phyloP scores from a whole-genome alignment of 2,329 filamentous ascomycete species.

The Diaporthe sp. region DNA sequence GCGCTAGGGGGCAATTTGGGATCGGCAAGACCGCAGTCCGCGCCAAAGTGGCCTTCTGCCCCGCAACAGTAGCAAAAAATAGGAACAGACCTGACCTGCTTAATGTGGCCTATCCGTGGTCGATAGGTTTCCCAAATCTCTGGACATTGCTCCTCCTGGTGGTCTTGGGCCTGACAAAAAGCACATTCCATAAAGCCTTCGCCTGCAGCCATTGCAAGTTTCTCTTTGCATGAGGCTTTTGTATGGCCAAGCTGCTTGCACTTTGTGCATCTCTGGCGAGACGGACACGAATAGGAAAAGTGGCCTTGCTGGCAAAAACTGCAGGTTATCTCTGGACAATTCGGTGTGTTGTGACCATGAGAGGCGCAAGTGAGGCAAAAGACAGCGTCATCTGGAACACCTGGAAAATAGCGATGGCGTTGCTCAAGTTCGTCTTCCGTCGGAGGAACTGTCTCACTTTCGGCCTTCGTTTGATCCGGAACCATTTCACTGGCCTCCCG shows the following conservation, averaged over 20 bases:
- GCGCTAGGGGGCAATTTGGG: slow-evolving; percentile 39
- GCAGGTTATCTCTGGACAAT: slow-evolving; percentile 60
- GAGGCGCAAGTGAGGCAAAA: slow-evolving; percentile 65
- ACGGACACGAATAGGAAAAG: slow-evolving; percentile 61
- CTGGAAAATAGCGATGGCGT: slow-evolving; percentile 63
- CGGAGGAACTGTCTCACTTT: not conserved
- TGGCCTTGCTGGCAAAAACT: slow-evolving; percentile 61
- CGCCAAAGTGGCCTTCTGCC: slow-evolving; percentile 62
- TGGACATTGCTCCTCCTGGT: slow-evolving; percentile 70
- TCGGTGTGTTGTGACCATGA: slow-evolving; percentile 54
- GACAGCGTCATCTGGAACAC: slow-evolving; percentile 51
- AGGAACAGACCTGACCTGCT: slow-evolving; percentile 61
- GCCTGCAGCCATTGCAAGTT: slow-evolving; percentile 55
- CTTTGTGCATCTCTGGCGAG: slow-evolving; percentile 61
- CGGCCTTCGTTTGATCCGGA: not conserved
- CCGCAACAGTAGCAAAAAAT: slow-evolving; percentile 69
- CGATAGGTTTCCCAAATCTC: slow-evolving; percentile 69
- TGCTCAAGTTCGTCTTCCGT: slow-evolving; percentile 49
- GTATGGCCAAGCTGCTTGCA: slow-evolving; percentile 73
- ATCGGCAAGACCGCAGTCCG: slow-evolving; percentile 59
- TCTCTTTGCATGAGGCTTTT: slow-evolving; percentile 62
- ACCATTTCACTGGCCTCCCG: not conserved
- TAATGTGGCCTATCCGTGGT: slow-evolving; percentile 50
- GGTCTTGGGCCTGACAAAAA: slow-evolving; percentile 65
- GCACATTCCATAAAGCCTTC: slow-evolving; percentile 66